Conservation (phyloP, 2,329 filamentous ascomycete genomes). For the Monilinia polystroma region DNA sequence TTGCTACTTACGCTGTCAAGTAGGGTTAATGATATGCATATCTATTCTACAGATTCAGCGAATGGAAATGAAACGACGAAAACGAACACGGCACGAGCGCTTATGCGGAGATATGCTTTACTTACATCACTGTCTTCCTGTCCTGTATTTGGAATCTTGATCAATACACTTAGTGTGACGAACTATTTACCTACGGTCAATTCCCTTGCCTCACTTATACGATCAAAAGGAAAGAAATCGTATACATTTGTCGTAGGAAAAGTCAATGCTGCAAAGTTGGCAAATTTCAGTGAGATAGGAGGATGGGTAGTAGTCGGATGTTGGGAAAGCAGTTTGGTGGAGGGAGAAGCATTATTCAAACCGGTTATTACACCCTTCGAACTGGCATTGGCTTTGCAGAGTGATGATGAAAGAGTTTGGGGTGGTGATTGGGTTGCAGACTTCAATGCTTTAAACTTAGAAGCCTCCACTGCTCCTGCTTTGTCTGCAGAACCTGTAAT, state of each 20-base stretch:
- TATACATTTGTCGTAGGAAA: constrained; percentile 98
- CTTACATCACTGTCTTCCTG: constrained; percentile 77
- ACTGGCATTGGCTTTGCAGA: constrained; percentile 71
- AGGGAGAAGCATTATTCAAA: constrained; percentile 83
- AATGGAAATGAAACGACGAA: constrained; percentile 37
- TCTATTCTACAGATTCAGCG: constrained; percentile 60
- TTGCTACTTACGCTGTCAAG: constrained; percentile 85
- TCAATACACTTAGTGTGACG: constrained; percentile 90
- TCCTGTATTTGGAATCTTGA: constrained; percentile 86
- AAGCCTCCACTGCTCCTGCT: background rate
- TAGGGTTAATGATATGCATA: constrained; percentile 73
- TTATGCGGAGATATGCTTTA: constrained; percentile 86
- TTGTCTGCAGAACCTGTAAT: constrained; percentile 39
- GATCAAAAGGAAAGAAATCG: constrained; percentile 82
- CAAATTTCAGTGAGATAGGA: constrained; percentile 92
- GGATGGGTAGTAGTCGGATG: constrained; percentile 98
- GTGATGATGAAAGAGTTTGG: constrained; percentile 78
- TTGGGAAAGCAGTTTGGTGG: constrained; percentile 93
- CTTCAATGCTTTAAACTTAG: constrained; percentile 61
- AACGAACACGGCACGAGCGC: constrained; percentile 51
- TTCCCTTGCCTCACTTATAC: constrained; percentile 70
- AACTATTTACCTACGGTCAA: constrained; percentile 85
- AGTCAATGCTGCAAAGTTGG: constrained; percentile 90
- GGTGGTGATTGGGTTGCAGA: constrained; percentile 86
- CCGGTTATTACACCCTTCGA: constrained; percentile 96